Conservation (phyloP, 345 rosid genomes). For the Euphorbia lathyris region DNA sequence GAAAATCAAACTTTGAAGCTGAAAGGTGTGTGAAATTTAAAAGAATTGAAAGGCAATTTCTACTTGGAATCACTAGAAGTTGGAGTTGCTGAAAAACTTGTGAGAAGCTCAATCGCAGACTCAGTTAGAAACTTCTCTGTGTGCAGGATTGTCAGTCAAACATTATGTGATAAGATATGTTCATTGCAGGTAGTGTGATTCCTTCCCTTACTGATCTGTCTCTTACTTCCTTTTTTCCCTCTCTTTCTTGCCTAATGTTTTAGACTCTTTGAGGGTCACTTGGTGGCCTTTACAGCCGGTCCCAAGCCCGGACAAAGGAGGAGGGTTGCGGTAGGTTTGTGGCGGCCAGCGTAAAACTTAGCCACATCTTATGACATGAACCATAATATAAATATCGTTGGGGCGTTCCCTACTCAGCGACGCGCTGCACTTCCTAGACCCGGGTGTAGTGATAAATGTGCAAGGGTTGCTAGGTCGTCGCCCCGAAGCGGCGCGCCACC, state of each 20-base stretch:
- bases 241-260: neutral
- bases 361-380: too few species aligned
- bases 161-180: neutral
- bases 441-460: too few species aligned
- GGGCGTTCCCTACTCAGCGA: too few species aligned
- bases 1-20: neutral
- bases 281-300: too few species aligned
- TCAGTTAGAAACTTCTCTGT: neutral
- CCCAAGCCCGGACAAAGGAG: too few species aligned
- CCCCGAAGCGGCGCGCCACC: too few species aligned
- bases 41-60: constrained; percentile 6
- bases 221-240: neutral
- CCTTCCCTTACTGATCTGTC: neutral
- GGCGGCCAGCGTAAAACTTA: too few species aligned
- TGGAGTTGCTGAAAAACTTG: constrained; percentile 5
- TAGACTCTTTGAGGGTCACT: neutral
- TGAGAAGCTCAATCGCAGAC: neutral
- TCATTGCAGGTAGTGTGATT: constrained; percentile 14
- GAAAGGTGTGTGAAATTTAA: constrained; percentile 3
- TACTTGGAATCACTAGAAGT: constrained; percentile 7
- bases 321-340: too few species aligned
- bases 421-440: too few species aligned
- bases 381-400: too few species aligned
- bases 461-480: too few species aligned
- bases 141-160: neutral